Evolutionary conservation across 768 basidiomycete genomes (phyloP).

Genomic region (Mycena kentingensis): DNA sequence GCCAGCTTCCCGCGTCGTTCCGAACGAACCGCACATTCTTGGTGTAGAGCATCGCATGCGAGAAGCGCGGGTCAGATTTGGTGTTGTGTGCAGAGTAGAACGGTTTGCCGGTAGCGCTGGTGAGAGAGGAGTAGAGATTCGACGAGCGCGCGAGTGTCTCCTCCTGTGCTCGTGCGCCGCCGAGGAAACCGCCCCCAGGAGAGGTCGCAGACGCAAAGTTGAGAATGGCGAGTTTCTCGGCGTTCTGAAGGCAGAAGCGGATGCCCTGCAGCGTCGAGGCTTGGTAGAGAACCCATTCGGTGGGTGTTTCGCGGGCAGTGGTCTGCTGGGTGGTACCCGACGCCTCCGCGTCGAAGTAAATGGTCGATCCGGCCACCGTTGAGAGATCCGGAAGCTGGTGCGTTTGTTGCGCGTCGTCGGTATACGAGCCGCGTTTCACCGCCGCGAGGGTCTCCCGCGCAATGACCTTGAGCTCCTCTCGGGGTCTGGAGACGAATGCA

Average conservation of each 20-base stretch:
- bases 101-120: conserved; percentile 39
- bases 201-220: conserved; percentile 59
- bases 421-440: conserved; percentile 8
- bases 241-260: conserved; percentile 28
- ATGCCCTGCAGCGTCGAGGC: conserved; percentile 50
- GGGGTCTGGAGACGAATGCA: conserved; percentile 6
- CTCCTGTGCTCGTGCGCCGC: conserved; percentile 58
- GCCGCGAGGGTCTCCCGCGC: conserved; percentile 15
- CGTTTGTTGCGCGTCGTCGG: not conserved
- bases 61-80: conserved; percentile 41
- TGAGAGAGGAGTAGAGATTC: conserved; percentile 51
- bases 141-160: conserved; percentile 60
- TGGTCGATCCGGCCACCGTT: not conserved
- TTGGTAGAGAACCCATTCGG: conserved; percentile 37
- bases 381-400: conserved; percentile 11
- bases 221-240: conserved; percentile 43
- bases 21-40: conserved; percentile 49
- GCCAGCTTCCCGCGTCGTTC: conserved; percentile 49
- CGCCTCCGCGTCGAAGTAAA: not conserved
- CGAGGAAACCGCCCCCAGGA: conserved; percentile 57
- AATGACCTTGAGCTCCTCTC: conserved; percentile 16
- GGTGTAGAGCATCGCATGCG: conserved; percentile 58
- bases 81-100: conserved; percentile 50
- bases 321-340: conserved; percentile 2
- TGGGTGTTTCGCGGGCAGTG: conserved; percentile 16